phyloP scores from a whole-genome alignment of 2,329 filamentous ascomycete species.

The Gaeumannomyces sp. region DNA sequence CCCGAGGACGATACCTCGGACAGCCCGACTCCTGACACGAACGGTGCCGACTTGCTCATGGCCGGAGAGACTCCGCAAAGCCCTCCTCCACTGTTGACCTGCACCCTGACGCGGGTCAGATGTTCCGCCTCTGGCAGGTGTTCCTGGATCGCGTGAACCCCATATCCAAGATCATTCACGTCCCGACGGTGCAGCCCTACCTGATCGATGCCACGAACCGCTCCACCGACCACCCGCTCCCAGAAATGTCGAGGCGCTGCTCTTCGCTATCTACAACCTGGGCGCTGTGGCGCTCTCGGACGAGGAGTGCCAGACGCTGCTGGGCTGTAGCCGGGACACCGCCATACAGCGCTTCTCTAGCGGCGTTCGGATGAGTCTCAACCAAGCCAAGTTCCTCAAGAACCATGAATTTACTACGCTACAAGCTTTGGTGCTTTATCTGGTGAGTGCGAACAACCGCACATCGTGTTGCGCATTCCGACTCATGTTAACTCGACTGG shows the following conservation, averaged over 20 bases:
- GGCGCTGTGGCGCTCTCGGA: conserved; percentile 49
- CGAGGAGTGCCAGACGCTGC: conserved; percentile 47
- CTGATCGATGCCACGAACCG: conserved; percentile 57
- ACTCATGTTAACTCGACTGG: background rate
- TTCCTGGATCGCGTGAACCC: conserved; percentile 72
- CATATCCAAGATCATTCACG: conserved; percentile 64
- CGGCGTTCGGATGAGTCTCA: conserved; percentile 44
- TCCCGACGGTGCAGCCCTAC: conserved; percentile 60
- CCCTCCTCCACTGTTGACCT: conserved; percentile 38
- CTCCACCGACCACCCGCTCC: conserved; percentile 39
- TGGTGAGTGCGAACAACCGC: conserved; percentile 32
- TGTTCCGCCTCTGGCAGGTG: conserved; percentile 68
- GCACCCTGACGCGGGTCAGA: conserved; percentile 59
- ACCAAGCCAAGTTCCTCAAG: conserved; percentile 50
- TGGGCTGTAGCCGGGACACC: conserved; percentile 43
- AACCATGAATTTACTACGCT: conserved; percentile 52
- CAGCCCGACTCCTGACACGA: conserved; percentile 43
- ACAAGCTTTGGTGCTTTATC: conserved; percentile 52
- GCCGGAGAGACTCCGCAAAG: conserved; percentile 32
- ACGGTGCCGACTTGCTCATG: conserved; percentile 42
- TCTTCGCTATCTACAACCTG: conserved; percentile 61
- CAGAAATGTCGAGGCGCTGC: conserved; percentile 52
- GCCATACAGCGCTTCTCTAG: conserved; percentile 46
- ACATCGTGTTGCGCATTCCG: conserved; percentile 14
- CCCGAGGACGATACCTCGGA: conserved; percentile 39